Percentiles rank a stretch among this genome's conserved stretches.
These are phyloP conservation scores for Cryptomeria japonica DNA, from an alignment of 75 land plant species.

Conservation along the genomic window DNA sequence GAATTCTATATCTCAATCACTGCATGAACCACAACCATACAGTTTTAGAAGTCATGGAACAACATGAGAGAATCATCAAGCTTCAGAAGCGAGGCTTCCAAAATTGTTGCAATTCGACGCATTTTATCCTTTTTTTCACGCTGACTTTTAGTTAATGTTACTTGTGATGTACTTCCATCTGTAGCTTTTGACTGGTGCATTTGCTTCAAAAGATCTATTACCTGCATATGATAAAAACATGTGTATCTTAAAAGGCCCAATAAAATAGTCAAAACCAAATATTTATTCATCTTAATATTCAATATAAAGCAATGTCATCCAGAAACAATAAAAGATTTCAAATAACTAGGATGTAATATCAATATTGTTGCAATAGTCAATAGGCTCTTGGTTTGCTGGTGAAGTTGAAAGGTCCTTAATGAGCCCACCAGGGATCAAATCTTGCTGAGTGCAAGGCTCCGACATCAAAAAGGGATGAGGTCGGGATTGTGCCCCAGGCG, in stretches of 20 bases:
- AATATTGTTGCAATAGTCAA: too few relatives aligned
- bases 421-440: too few relatives aligned
- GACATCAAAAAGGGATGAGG: too few relatives aligned
- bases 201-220: constrained; percentile 31
- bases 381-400: too few relatives aligned
- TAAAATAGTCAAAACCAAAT: not conserved
- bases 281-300: not conserved
- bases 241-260: not conserved
- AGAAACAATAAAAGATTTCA: not conserved
- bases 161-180: constrained; percentile 21
- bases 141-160: constrained; percentile 27
- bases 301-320: not conserved
- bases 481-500: too few relatives aligned
- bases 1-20: not conserved
- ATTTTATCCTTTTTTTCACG: constrained; percentile 40
- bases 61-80: constrained; percentile 79
- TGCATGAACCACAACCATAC: not conserved
- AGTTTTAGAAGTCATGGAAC: constrained; percentile 48
- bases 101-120: constrained; percentile 34
- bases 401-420: too few relatives aligned
- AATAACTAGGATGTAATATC: not conserved
- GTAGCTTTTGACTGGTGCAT: constrained; percentile 24
- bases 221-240: constrained; percentile 16
- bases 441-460: too few relatives aligned
- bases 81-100: constrained; percentile 65